These are phyloP conservation scores for Aspergillus sclerotioniger DNA, from an alignment of 495 filamentous ascomycete genomes.

Conservation along the genomic window DNA sequence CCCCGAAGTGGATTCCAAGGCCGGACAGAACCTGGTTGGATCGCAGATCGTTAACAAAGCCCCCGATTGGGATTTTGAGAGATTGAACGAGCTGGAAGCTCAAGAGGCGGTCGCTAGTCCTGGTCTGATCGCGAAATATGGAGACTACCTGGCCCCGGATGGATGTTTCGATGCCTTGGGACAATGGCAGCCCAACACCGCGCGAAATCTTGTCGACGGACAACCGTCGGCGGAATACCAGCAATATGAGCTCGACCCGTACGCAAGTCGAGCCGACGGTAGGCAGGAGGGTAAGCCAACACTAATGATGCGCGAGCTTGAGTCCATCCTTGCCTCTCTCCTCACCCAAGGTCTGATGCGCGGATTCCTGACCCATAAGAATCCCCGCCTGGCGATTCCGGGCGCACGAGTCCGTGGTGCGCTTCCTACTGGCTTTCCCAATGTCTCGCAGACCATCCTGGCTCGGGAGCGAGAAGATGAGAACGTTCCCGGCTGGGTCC, in stretches of 20 bases:
- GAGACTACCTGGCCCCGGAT: slow-evolving; percentile 38
- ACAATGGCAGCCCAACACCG: slow-evolving; percentile 26
- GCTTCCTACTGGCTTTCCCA: slow-evolving; percentile 62
- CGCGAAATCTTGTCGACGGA: slow-evolving; percentile 33
- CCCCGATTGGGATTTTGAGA: slow-evolving; percentile 34
- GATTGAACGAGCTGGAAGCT: slow-evolving; percentile 14
- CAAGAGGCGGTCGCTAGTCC: slow-evolving; percentile 14
- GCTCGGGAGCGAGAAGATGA: slow-evolving; percentile 38
- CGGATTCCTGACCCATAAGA: slow-evolving; percentile 79
- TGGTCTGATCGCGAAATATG: slow-evolving; percentile 29
- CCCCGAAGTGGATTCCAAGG: slow-evolving; percentile 16
- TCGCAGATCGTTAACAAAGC: slow-evolving; percentile 34
- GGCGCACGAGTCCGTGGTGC: slow-evolving; percentile 67
- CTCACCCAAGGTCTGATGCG: slow-evolving; percentile 80
- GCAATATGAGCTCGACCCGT: slow-evolving; percentile 43
- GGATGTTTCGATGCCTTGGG: slow-evolving; percentile 38
- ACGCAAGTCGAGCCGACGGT: slow-evolving; percentile 21
- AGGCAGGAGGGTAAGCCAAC: slow-evolving; percentile 43
- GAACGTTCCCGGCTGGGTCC: slow-evolving; percentile 58
- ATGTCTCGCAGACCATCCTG: slow-evolving; percentile 56
- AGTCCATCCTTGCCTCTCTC: slow-evolving; percentile 71
- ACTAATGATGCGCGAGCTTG: slow-evolving; percentile 65
- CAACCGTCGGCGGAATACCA: slow-evolving; percentile 45
- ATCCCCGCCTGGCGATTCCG: slow-evolving; percentile 74
- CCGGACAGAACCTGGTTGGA: slow-evolving; percentile 21